Conservation (phyloP, 176 grass and related monocot species). For the Paspalum notatum region DNA sequence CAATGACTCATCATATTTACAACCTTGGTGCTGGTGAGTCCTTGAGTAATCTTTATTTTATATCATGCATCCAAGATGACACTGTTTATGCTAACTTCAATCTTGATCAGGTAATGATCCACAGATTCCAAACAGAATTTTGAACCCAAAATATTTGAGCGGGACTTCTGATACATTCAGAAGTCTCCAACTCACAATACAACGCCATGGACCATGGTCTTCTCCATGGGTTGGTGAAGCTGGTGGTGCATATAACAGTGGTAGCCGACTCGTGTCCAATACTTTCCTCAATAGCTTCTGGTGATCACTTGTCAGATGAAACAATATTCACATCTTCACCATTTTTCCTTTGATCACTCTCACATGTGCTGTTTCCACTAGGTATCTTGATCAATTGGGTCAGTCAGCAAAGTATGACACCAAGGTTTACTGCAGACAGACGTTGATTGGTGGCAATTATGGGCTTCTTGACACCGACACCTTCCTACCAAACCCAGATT, state of each 20-base stretch:
- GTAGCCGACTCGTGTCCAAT: conserved; percentile 74
- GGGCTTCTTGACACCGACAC: conserved; percentile 91
- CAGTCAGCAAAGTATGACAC: conserved; percentile 90
- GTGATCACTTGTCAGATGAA: conserved; percentile 52
- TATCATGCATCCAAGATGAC: conserved; percentile 6
- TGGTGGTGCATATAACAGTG: conserved; percentile 96
- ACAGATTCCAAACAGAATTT: conserved; percentile 65
- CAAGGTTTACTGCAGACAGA: conserved; percentile 93
- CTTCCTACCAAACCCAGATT: conserved; percentile 91
- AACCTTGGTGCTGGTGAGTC: conserved; percentile 92
- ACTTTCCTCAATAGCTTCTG: conserved; percentile 97
- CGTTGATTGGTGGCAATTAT: conserved; percentile 90
- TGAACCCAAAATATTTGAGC: conserved; percentile 76
- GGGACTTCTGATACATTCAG: conserved; percentile 71
- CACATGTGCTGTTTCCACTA: conserved; percentile 42
- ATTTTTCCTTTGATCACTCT: conserved; percentile 15
- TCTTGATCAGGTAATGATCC: conserved; percentile 79
- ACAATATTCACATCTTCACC: background rate
- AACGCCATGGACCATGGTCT: conserved; percentile 78
- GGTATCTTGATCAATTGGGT: conserved; percentile 98
- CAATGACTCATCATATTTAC: conserved; percentile 95
- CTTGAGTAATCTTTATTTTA: conserved; percentile 4
- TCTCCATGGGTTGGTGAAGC: conserved; percentile 93
- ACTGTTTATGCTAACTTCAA: background rate
- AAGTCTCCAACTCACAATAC: conserved; percentile 73